Evolutionary conservation across 768 basidiomycete genomes (phyloP).

Genomic region (Cystofilobasidium bisporidii): DNA sequence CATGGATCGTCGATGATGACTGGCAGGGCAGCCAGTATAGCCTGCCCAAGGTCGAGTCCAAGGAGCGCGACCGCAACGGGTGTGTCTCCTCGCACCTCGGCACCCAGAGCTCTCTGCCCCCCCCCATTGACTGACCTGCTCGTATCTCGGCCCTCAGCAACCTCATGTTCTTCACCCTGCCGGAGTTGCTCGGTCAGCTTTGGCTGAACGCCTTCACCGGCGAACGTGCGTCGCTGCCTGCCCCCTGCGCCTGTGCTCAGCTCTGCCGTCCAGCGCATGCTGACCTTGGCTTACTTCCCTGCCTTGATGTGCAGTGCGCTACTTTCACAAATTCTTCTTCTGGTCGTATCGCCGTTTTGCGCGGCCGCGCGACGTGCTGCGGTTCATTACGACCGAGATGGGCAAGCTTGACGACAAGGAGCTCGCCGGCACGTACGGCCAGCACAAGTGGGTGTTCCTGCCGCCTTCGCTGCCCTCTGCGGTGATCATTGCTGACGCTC

Average conservation of each 20-base stretch:
- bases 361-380: slow-evolving; percentile 63
- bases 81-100: background rate
- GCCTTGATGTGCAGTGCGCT: slow-evolving; percentile 49
- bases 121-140: too few relatives aligned
- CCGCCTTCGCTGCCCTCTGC: background rate
- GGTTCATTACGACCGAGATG: slow-evolving; percentile 75
- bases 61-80: slow-evolving; percentile 2
- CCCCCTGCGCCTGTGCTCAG: too few relatives aligned
- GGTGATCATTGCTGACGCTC: slow-evolving; percentile 1
- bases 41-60: background rate
- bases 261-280: too few relatives aligned
- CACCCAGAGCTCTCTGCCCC: too few relatives aligned
- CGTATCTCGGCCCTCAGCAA: background rate
- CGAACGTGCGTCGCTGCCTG: background rate
- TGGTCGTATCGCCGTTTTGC: slow-evolving; percentile 76
- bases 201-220: slow-evolving; percentile 2
- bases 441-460: slow-evolving; percentile 60
- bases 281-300: slow-evolving; percentile 12
- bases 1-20: background rate
- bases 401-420: slow-evolving; percentile 64
- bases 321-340: slow-evolving; percentile 68
- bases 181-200: background rate
- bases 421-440: slow-evolving; percentile 77
- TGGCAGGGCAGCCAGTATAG: background rate
- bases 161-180: slow-evolving; percentile 6